Conservation (phyloP, 129 eudicot genomes). For the carrot (Daucus carota) region DH1_v3.0 NC_030381.2:41404001-41404500, state of each 20-base stretch:
- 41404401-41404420: not conserved
- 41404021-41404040: not conserved
- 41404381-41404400: not conserved
- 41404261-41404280: slow-evolving; percentile 12
- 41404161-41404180: not conserved
- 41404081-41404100: not conserved
- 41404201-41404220: slow-evolving; percentile 12
- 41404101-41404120: slow-evolving; percentile 34
- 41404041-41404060: not conserved
- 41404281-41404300: slow-evolving; percentile 21
- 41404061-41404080: not conserved
- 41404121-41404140: slow-evolving; percentile 16
- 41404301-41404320: slow-evolving; percentile 23
- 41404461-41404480: not conserved
- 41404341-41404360: not conserved
- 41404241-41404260: slow-evolving; percentile 11
- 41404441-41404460: not conserved
- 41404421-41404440: not conserved
- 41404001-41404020: not conserved
- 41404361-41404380: not conserved
- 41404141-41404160: slow-evolving; percentile 27
- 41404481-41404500: too few species aligned
- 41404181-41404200: slow-evolving; percentile 20
- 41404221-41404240: slow-evolving; percentile 21
- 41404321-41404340: slow-evolving; percentile 21